phyloP scores from a whole-genome alignment of 139 green algal species.

The Asterochloris sp. region DNA sequence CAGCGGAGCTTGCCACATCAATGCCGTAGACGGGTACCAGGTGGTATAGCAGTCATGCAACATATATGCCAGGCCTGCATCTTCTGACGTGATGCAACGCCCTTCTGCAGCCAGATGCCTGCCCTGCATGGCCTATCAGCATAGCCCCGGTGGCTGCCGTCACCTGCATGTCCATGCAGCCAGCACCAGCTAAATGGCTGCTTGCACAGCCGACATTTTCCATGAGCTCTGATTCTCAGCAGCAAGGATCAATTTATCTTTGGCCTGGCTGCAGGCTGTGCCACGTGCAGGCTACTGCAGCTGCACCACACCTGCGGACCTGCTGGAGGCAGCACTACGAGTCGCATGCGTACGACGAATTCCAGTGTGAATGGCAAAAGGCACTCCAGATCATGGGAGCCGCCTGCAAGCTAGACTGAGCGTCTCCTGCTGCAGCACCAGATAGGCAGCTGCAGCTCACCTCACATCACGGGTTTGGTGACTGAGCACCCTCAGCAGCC shows the following conservation, averaged over 20 bases:
- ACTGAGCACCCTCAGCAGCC: neutral
- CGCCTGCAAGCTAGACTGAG: too few relatives aligned
- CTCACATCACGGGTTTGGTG: too few relatives aligned
- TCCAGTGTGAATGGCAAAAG: constrained; percentile 28
- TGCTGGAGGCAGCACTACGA: constrained; percentile 39
- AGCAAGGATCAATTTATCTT: neutral
- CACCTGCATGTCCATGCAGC: neutral
- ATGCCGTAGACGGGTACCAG: too few relatives aligned
- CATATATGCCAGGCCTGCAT: too few relatives aligned
- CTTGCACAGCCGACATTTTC: neutral
- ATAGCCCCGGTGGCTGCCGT: neutral
- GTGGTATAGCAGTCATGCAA: too few relatives aligned
- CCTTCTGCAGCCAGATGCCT: too few relatives aligned
- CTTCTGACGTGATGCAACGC: too few relatives aligned
- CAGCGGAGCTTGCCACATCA: too few relatives aligned
- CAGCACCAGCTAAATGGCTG: neutral
- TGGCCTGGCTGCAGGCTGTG: constrained; percentile 7
- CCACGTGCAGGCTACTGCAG: constrained; percentile 30
- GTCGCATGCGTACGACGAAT: constrained; percentile 41
- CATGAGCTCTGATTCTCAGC: neutral
- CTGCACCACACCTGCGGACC: constrained; percentile 30
- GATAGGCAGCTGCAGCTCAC: too few relatives aligned
- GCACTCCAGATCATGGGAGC: constrained; percentile 2
- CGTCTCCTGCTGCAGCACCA: too few relatives aligned
- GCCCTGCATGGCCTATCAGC: too few relatives aligned